Conservation (phyloP, 495 filamentous ascomycete genomes). For the Penicillium mononematosum region DNA sequence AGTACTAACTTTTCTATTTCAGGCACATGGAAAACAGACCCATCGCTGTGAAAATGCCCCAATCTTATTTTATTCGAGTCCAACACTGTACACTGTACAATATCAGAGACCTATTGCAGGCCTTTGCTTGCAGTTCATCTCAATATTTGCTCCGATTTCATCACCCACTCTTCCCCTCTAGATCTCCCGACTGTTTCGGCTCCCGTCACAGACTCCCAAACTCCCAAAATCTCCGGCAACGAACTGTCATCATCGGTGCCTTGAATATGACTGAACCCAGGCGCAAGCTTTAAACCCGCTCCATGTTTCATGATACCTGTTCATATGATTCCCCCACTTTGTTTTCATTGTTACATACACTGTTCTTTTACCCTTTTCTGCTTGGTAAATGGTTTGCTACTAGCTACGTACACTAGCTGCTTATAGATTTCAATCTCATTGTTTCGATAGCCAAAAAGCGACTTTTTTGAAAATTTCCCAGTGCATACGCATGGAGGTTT, state of each 20-base stretch:
- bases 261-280: slow-evolving; percentile 1
- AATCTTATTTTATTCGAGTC: not conserved
- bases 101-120: not conserved
- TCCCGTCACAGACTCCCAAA: not conserved
- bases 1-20: slow-evolving; percentile 13
- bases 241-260: not conserved
- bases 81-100: not conserved
- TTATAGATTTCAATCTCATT: slow-evolving; percentile 10
- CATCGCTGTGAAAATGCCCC: slow-evolving; percentile 28
- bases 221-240: not conserved
- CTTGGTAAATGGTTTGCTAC: not conserved
- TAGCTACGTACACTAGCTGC: not conserved
- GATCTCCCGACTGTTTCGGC: not conserved
- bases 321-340: slow-evolving; percentile 15
- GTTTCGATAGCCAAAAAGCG: not conserved
- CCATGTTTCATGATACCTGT: slow-evolving; percentile 14
- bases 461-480: not conserved
- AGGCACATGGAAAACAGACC: slow-evolving; percentile 43
- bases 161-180: not conserved
- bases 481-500: not conserved
- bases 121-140: not conserved
- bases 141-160: not conserved
- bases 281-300: not conserved
- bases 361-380: not conserved
- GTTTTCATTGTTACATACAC: slow-evolving; percentile 9